Base-by-base conservation (phyloP, 179 eudicot species). In the Heliamphora pulchella region DNA sequence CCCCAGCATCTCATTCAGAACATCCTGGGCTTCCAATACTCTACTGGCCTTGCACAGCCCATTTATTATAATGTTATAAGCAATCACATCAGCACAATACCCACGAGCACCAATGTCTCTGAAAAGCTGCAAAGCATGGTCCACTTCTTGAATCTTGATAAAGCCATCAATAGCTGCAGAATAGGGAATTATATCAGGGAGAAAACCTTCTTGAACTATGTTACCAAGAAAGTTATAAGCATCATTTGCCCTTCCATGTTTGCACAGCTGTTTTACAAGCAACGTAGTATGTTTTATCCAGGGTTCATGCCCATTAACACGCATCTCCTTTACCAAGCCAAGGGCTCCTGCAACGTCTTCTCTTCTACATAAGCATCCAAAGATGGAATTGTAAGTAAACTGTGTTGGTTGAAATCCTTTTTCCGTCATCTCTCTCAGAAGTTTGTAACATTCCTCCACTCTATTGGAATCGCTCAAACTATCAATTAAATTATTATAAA, bases 211-310 rank as follows among this genome's bases (percentile, higher is more conserved):
- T 82, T 87, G 80, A 66, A 80, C 89, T 89, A 94, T 86, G 71
- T 82, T 84, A 75, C 81, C 67, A 22, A 94, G 92, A 84, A 91
- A 94, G 11, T 78, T 86, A 82, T 83, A 87, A 62, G 93, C 97
- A 82, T 94, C 96, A 53, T 41, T 66, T 41, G 84, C 93, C 86
- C 81, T 87, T 64, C 92, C 88, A 71, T 86, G 81, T 81, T 81
- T 81, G 80, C 91, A 91, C 14, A 94, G 86, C 74, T 87, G 86
- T 75, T 88, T 88, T n/a, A 89, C 87, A 44, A 94, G 94, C 80
- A 90, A 79, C 22, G 97, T 91, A 70, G 88, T 86, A 81, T 94
- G 81, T 80, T 94, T 94, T 81, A 93, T 94, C 98, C 98, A 93
- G 15, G 98, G 98, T 66, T 91, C 87, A 78, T 91, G 91, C 78